Evolutionary conservation across 192 early-diverging fungal species (phyloP).

Genomic region (Entomortierella parvispora): DNA sequence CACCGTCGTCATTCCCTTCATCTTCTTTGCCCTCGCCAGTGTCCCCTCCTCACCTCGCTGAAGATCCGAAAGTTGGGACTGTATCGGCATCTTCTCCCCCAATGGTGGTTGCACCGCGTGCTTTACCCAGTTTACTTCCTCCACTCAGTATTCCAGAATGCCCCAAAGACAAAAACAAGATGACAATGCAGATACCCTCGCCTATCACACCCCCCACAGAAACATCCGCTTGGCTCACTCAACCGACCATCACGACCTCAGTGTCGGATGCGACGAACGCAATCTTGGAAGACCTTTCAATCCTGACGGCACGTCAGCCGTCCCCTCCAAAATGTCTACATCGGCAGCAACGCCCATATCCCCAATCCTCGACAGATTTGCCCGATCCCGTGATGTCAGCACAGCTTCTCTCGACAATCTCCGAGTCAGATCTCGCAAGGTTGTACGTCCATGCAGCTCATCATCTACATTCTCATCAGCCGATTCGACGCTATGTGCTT

Average conservation of each 20-base stretch:
- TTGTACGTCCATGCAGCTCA: slow-evolving; percentile 45
- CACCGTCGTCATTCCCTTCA: too few species aligned
- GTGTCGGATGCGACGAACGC: too few species aligned
- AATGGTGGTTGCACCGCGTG: background rate
- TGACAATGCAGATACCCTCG: too few species aligned
- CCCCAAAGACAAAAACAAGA: background rate
- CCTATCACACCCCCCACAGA: background rate
- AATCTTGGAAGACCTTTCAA: too few species aligned
- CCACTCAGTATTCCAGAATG: slow-evolving; percentile 12
- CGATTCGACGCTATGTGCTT: slow-evolving; percentile 34
- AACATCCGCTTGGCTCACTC: too few species aligned
- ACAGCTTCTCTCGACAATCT: slow-evolving; percentile 41
- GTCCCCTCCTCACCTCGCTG: background rate
- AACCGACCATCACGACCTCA: too few species aligned
- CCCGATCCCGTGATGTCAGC: slow-evolving; percentile 5
- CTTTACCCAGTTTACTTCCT: slow-evolving; percentile 6
- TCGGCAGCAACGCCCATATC: background rate
- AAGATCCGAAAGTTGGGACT: too few species aligned
- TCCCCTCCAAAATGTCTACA: background rate
- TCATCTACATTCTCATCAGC: slow-evolving; percentile 48
- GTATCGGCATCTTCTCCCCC: background rate
- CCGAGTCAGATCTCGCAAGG: slow-evolving; percentile 14
- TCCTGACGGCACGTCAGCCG: too few species aligned
- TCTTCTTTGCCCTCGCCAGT: slow-evolving; percentile 5
- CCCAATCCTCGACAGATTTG: background rate